phyloP scores from a whole-genome alignment of 1,284 basidiomycete genomes.

The Lignosus rhinocerotis region DNA sequence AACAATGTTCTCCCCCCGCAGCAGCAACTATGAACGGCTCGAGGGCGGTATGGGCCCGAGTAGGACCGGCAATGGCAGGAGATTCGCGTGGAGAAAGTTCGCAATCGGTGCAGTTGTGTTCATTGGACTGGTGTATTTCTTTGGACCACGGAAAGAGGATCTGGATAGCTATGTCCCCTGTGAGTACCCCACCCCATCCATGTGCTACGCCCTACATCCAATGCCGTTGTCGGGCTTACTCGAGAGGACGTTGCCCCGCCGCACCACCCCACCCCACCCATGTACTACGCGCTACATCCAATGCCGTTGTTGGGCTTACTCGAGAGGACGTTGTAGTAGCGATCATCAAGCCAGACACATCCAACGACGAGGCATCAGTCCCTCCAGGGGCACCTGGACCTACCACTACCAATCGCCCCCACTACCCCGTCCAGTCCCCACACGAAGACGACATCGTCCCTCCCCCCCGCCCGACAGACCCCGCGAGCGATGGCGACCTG shows the following conservation, averaged over 20 bases:
- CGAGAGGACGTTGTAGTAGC: slow-evolving; percentile 18
- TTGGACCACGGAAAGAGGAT: slow-evolving; percentile 52
- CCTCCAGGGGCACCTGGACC: slow-evolving; percentile 10
- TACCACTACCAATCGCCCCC: slow-evolving; percentile 7
- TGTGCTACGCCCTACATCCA: no score
- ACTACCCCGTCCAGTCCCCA: neutral
- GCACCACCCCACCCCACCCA: no score
- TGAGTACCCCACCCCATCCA: slow-evolving; percentile 15
- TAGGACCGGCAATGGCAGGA: slow-evolving; percentile 31
- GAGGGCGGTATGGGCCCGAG: slow-evolving; percentile 60
- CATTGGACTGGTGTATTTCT: slow-evolving; percentile 61
- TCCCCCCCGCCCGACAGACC: slow-evolving; percentile 44
- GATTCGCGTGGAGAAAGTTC: slow-evolving; percentile 68
- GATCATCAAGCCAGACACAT: slow-evolving; percentile 19
- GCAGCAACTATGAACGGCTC: slow-evolving; percentile 60
- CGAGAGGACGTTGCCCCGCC: neutral
- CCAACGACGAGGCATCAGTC: slow-evolving; percentile 13
- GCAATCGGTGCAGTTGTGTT: slow-evolving; percentile 55
- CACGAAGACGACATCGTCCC: slow-evolving; percentile 28
- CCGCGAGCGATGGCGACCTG: slow-evolving; percentile 65
- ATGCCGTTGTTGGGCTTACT: neutral
- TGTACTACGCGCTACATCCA: no score
- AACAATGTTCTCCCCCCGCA: slow-evolving; percentile 45
- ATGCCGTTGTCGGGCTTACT: neutral
- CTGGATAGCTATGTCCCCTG: slow-evolving; percentile 31